Conservation (phyloP, 1,139 yeast genomes). For the Protomyces macrosporus region DNA sequence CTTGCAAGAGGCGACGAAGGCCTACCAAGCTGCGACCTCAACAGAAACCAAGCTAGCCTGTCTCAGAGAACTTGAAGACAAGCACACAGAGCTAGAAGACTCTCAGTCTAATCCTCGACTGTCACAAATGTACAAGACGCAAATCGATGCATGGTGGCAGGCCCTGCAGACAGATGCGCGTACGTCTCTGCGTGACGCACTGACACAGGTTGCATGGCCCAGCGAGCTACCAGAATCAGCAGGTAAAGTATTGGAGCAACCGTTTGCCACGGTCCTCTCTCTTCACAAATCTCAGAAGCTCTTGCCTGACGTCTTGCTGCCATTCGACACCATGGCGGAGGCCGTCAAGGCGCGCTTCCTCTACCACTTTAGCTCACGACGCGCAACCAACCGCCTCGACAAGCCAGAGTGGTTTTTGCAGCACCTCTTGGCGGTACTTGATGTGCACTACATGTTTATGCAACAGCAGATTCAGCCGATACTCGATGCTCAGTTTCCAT, state of each 20-base stretch:
- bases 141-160: background rate
- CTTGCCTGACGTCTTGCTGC: constrained; percentile 48
- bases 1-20: background rate
- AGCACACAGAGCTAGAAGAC: background rate
- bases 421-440: constrained; percentile 51
- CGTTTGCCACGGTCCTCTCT: background rate
- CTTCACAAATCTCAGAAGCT: background rate
- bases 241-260: background rate
- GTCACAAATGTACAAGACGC: background rate
- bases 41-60: background rate
- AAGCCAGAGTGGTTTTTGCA: constrained; percentile 71
- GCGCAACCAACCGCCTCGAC: constrained; percentile 62
- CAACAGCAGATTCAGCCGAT: constrained; percentile 41
- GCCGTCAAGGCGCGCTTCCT: constrained; percentile 60
- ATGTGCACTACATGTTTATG: constrained; percentile 44
- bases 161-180: background rate
- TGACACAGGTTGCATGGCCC: background rate
- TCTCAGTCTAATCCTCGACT: background rate
- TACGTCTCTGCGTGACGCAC: background rate
- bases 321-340: constrained; percentile 51
- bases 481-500: constrained; percentile 30
- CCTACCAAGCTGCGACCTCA: background rate
- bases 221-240: background rate
- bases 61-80: background rate
- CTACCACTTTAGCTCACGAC: constrained; percentile 62